These are phyloP conservation scores for Coniochaeta ligniaria DNA, from an alignment of 2,329 filamentous ascomycete genomes.

Conservation along the genomic window DNA sequence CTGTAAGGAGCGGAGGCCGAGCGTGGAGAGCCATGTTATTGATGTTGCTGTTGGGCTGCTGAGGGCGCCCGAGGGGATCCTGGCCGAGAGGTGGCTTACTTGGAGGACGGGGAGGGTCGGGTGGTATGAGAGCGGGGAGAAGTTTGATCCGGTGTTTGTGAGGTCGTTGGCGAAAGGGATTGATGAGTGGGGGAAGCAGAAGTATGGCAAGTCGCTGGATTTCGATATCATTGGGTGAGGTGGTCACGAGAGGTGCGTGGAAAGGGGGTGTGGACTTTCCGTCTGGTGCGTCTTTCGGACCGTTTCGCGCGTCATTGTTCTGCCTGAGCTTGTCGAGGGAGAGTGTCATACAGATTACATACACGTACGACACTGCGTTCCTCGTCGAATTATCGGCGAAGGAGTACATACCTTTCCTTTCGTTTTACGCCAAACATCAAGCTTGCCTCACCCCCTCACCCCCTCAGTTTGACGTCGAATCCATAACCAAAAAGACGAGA, in stretches of 20 bases:
- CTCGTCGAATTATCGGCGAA: too few relatives aligned
- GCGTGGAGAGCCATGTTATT: conserved; percentile 31
- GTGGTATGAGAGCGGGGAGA: conserved; percentile 24
- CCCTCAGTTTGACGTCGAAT: too few relatives aligned
- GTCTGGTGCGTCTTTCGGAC: too few relatives aligned
- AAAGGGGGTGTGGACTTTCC: too few relatives aligned
- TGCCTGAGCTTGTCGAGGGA: too few relatives aligned
- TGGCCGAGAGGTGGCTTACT: conserved; percentile 37
- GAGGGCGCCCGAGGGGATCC: conserved; percentile 33
- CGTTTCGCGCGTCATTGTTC: too few relatives aligned
- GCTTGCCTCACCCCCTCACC: too few relatives aligned
- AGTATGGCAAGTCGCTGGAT: conserved; percentile 19
- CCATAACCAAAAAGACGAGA: too few relatives aligned
- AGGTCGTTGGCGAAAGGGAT: conserved; percentile 28
- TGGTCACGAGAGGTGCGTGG: background rate
- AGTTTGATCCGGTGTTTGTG: conserved; percentile 27
- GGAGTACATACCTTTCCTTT: too few relatives aligned
- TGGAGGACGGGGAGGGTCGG: conserved; percentile 32
- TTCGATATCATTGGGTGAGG: background rate
- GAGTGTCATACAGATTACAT: too few relatives aligned
- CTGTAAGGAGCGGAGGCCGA: conserved; percentile 17
- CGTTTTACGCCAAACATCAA: too few relatives aligned
- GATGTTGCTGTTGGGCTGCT: conserved; percentile 36
- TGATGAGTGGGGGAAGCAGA: conserved; percentile 26
- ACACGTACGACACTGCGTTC: too few relatives aligned